Percentiles rank a stretch among this genome's conserved stretches.
phyloP scores from a whole-genome alignment of 1,284 basidiomycete genomes.

The Ceratobasidium sp. region DNA sequence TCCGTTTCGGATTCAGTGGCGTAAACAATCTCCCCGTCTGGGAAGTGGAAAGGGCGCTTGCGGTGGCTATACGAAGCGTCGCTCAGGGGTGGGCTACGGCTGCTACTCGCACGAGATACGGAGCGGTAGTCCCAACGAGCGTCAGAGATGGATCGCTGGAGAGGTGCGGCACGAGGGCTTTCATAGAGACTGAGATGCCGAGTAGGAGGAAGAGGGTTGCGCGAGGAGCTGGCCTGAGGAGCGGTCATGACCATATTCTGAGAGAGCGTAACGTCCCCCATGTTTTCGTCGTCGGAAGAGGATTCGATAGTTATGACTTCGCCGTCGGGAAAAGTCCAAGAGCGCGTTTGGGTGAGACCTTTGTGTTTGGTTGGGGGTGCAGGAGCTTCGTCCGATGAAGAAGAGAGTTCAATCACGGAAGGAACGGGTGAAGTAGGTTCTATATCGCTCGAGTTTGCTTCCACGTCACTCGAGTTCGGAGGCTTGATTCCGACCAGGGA shows the following conservation, averaged over 20 bases:
- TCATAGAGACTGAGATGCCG: background rate
- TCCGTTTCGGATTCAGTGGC: conserved; percentile 1
- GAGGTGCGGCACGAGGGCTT: background rate
- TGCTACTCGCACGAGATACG: background rate
- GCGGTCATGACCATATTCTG: background rate
- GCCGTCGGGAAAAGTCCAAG: conserved; percentile 21
- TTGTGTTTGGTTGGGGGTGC: background rate
- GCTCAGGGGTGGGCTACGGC: background rate
- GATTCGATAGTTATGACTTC: conserved; percentile 27
- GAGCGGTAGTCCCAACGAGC: background rate
- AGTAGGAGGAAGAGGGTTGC: background rate
- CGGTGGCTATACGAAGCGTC: background rate
- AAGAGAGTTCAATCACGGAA: conserved; percentile 19
- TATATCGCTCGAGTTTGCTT: background rate
- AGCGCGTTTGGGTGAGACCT: background rate
- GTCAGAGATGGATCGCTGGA: background rate
- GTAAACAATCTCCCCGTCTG: background rate
- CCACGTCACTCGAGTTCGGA: conserved; percentile 23
- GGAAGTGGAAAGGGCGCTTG: conserved; percentile 1
- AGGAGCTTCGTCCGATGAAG: conserved; percentile 8
- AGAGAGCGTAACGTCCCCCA: background rate
- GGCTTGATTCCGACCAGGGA: conserved; percentile 1
- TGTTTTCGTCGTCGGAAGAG: conserved; percentile 8
- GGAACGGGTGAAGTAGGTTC: conserved; percentile 3
- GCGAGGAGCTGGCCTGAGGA: background rate